Percentiles rank a stretch among this genome's conserved stretches.
Evolutionary conservation across 176 grass and related monocot genomes (phyloP).

Genomic region (Bolboschoenus planiculmis): DNA sequence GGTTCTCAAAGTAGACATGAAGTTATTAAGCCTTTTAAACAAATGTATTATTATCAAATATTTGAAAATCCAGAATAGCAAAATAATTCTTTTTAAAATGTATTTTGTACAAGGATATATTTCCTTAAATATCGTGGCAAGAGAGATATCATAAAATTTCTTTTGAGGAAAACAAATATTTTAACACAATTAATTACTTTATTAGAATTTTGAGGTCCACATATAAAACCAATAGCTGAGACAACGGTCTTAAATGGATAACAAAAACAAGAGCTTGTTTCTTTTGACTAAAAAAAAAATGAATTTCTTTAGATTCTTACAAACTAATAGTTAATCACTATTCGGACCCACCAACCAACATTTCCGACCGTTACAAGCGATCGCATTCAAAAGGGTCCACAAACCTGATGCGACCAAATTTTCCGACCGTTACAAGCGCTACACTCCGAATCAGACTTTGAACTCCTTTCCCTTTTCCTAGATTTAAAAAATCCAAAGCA

Average conservation of each 20-base stretch:
- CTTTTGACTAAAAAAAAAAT: neutral
- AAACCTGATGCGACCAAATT: neutral
- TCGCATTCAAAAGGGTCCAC: conserved; percentile 38
- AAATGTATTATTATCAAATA: too few relatives aligned
- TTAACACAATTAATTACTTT: neutral
- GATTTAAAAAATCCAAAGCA: conserved; percentile 9
- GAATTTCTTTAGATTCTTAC: neutral
- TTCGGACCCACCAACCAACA: neutral
- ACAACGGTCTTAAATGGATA: neutral
- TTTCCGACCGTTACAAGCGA: conserved; percentile 45
- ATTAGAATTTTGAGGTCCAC: neutral
- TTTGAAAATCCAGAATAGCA: too few relatives aligned
- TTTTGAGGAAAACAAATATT: too few relatives aligned
- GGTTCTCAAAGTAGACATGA: too few relatives aligned
- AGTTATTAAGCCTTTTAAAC: too few relatives aligned
- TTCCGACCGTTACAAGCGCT: conserved; percentile 48
- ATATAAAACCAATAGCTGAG: neutral
- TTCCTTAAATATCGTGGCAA: too few relatives aligned
- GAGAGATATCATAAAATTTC: too few relatives aligned
- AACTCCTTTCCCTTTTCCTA: neutral
- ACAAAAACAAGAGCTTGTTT: neutral
- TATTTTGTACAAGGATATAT: too few relatives aligned
- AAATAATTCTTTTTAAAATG: too few relatives aligned
- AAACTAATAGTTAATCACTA: neutral
- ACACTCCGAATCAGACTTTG: neutral